These are phyloP conservation scores for Phytopythium aichiense DNA, from an alignment of 352 stramenopile species.

Conservation along the genomic window DNA sequence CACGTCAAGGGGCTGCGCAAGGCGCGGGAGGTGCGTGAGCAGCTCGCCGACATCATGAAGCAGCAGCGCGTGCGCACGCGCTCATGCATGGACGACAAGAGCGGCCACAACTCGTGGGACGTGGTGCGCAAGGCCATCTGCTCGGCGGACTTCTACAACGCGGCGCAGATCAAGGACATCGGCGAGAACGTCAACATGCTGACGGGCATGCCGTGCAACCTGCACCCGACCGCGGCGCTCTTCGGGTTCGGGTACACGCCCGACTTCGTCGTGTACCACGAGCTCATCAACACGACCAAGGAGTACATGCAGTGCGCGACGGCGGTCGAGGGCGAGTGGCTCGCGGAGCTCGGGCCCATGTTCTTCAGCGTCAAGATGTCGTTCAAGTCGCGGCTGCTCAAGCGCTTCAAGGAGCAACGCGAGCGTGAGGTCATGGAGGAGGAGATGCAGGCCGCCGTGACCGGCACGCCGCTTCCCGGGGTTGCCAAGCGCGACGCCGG, in stretches of 20 bases:
- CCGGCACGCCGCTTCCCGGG: slow-evolving; percentile 14
- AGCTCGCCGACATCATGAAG: slow-evolving; percentile 99
- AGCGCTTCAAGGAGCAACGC: slow-evolving; percentile 85
- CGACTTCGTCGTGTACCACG: slow-evolving; percentile 99
- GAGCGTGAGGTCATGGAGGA: slow-evolving; percentile 74
- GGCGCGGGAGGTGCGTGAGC: slow-evolving; percentile 90
- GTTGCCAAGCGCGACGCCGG: background rate
- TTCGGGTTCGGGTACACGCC: slow-evolving; percentile 98
- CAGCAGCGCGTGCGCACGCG: slow-evolving; percentile 91
- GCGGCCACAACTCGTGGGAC: slow-evolving; percentile 84
- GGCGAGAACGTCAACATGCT: slow-evolving; percentile 99
- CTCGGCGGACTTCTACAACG: slow-evolving; percentile 99
- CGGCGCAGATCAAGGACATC: slow-evolving; percentile 98
- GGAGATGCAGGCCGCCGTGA: slow-evolving; percentile 60
- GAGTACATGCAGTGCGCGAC: slow-evolving; percentile 98
- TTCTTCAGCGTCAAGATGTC: slow-evolving; percentile 99
- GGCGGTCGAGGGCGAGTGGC: slow-evolving; percentile 98
- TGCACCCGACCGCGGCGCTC: slow-evolving; percentile 97
- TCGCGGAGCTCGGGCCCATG: slow-evolving; percentile 98
- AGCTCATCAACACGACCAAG: slow-evolving; percentile 99
- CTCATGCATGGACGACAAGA: slow-evolving; percentile 60
- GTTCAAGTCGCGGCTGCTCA: slow-evolving; percentile 90
- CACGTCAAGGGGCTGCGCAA: slow-evolving; percentile 94
- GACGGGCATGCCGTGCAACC: slow-evolving; percentile 95
- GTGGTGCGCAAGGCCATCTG: slow-evolving; percentile 98